Percentiles rank a stretch among this genome's conserved stretches.
These are phyloP conservation scores for Phytopythium delawarense DNA, from an alignment of 352 stramenopile species.

Conservation along the genomic window DNA sequence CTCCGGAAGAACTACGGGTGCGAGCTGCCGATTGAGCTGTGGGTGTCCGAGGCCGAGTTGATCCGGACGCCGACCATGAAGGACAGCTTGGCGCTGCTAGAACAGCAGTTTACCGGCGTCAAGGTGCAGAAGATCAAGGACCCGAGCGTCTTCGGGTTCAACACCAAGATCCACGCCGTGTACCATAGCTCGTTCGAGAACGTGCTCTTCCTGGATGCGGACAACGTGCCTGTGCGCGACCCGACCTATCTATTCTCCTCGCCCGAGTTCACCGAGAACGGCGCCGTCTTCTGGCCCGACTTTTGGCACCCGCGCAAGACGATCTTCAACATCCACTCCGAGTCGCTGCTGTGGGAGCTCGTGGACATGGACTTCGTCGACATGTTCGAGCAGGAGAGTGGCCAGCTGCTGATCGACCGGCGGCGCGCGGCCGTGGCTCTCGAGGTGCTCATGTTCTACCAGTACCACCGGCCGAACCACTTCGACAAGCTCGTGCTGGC, in stretches of 20 bases:
- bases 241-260: slow-evolving; percentile 61
- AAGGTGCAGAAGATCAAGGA: slow-evolving; percentile 51
- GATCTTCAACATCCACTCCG: slow-evolving; percentile 65
- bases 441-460: slow-evolving; percentile 59
- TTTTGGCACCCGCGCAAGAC: slow-evolving; percentile 71
- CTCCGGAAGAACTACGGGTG: slow-evolving; percentile 42
- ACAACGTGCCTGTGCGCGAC: slow-evolving; percentile 61
- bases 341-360: slow-evolving; percentile 61
- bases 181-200: slow-evolving; percentile 61
- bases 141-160: slow-evolving; percentile 38
- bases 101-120: slow-evolving; percentile 28
- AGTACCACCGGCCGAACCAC: slow-evolving; percentile 52
- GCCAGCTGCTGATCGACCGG: slow-evolving; percentile 66
- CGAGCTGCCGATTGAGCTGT: slow-evolving; percentile 66
- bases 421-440: slow-evolving; percentile 29
- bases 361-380: slow-evolving; percentile 55
- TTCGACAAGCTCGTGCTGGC: slow-evolving; percentile 57
- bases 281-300: slow-evolving; percentile 74
- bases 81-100: slow-evolving; percentile 19
- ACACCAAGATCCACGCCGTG: slow-evolving; percentile 68
- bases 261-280: slow-evolving; percentile 32
- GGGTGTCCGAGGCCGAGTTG: slow-evolving; percentile 47
- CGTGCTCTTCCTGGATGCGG: slow-evolving; percentile 70
- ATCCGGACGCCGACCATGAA: slow-evolving; percentile 30
- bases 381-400: slow-evolving; percentile 82